Percentiles rank a stretch among this genome's conserved stretches.
Conservation (phyloP, 768 basidiomycete genomes). For the Macrocybe gigantea region DNA sequence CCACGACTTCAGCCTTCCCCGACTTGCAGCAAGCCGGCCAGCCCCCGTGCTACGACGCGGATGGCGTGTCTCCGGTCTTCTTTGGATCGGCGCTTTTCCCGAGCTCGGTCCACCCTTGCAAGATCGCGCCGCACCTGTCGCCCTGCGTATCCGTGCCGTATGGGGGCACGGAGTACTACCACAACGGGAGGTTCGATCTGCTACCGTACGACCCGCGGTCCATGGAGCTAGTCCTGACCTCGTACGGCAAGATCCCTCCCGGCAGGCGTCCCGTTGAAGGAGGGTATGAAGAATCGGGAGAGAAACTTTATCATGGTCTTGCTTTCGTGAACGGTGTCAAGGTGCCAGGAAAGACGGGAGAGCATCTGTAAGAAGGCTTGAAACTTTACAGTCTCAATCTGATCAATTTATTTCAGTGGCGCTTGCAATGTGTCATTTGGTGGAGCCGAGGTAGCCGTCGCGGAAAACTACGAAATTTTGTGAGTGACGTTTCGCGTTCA, state of each 20-base stretch:
- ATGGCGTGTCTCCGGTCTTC: constrained; percentile 55
- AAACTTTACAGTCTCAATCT: not conserved
- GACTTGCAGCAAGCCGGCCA: constrained; percentile 31
- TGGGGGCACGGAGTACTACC: constrained; percentile 53
- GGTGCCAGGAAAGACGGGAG: constrained; percentile 72
- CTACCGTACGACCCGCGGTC: constrained; percentile 58
- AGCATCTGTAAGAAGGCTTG: constrained; percentile 51
- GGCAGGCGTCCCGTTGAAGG: constrained; percentile 62
- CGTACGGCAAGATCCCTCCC: constrained; percentile 51
- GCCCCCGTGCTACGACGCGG: constrained; percentile 51
- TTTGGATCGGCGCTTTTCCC: constrained; percentile 69
- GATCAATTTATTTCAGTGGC: constrained; percentile 19
- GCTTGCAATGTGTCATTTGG: constrained; percentile 42
- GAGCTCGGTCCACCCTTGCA: constrained; percentile 76
- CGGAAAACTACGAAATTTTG: constrained; percentile 41
- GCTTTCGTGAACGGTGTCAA: constrained; percentile 41
- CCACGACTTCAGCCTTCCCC: constrained; percentile 40
- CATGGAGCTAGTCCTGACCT: constrained; percentile 73
- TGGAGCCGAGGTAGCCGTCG: constrained; percentile 34
- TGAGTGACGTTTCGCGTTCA: constrained; percentile 21
- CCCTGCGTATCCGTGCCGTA: constrained; percentile 52
- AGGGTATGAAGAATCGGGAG: constrained; percentile 67
- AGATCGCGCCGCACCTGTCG: constrained; percentile 60
- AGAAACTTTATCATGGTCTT: constrained; percentile 63
- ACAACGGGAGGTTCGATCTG: constrained; percentile 67